Evolutionary conservation across 2,329 filamentous ascomycete genomes (phyloP), one percentile per base, ranked within the genome.

Genomic region (Thelonectria olida): DNA sequence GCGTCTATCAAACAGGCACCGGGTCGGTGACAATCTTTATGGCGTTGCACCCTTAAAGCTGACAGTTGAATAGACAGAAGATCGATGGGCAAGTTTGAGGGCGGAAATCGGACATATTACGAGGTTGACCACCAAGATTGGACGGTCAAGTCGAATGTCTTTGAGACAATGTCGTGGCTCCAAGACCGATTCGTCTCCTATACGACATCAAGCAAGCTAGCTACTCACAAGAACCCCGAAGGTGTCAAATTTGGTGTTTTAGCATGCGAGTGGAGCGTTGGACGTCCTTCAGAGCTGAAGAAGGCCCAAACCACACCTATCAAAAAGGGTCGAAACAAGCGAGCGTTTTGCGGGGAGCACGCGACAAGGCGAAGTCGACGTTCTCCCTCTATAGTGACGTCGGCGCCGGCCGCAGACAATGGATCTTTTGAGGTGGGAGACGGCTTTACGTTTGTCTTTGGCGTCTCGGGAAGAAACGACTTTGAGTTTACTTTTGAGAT

Each of bases 171-270:
- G 17, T 64, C 69, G 4, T 82, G 81, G 81, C 63, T 82, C 12
- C 75, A 70, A 15, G 64, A 74, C 7, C 72, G 72, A 23, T 82
- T 80, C 61, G 61, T 78, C 17, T 64, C 67, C 20, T 78, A 82
- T 63, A 71, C 77, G 38, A 78, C 73, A 51, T 48, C 65, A 36
- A 78, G 76, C 63, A 71, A 66, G 15, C 64, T 75, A 27, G 73
- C 67, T 59, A 72, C 72, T 4, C 74, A 79, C 38, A 58, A 61
- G 9, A 59, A 65, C 17, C 79, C 81, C 2, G 71, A 73, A 19
- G 65, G 66, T 7, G 81, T 82, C 48, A 67, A 75, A 13, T 82
- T 82, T 61, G 74, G 76, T 23, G 69, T 82, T 5, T 49, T 82
- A 36, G 78, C 75, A 1, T 82, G 79, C 61, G 76, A 82, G 63